A percentile compares a stretch with the other conserved stretches of the same genome.
These are phyloP conservation scores for Suillus discolor DNA, from an alignment of 768 basidiomycete species.

Conservation along the genomic window DNA sequence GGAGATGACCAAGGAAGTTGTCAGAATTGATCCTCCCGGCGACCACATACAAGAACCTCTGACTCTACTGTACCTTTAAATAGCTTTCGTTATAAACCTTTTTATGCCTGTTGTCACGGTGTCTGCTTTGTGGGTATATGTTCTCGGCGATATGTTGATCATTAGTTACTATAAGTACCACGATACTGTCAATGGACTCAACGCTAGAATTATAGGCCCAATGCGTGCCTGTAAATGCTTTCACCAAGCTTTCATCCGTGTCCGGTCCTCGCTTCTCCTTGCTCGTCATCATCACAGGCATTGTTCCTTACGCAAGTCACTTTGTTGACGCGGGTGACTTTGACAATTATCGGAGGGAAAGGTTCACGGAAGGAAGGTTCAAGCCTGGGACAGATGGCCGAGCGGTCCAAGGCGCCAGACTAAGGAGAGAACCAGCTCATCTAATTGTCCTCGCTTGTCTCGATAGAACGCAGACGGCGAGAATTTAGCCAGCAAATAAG, in stretches of 20 bases:
- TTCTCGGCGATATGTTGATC: not conserved
- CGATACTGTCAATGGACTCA: not conserved
- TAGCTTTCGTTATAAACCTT: not conserved
- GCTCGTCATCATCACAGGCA: not conserved
- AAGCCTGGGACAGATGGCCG: conserved; percentile 69
- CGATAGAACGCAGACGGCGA: too few species aligned
- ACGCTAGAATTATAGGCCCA: not conserved
- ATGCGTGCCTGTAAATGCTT: not conserved
- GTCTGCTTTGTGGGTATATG: not conserved
- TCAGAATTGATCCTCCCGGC: not conserved
- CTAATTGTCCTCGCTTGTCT: too few species aligned
- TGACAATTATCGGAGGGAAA: not conserved
- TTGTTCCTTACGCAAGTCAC: too few species aligned
- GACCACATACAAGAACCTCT: not conserved
- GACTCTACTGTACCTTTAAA: conserved; percentile 1
- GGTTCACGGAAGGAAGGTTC: not conserved
- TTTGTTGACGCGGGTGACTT: too few species aligned
- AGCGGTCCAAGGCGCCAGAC: conserved; percentile 90
- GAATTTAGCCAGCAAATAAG: too few species aligned
- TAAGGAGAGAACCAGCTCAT: conserved; percentile 45
- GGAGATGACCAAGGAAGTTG: conserved; percentile 4
- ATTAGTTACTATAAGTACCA: not conserved
- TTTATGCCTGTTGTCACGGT: not conserved
- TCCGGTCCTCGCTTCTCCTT: not conserved
- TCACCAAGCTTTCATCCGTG: not conserved